Evolutionary conservation across 2,329 filamentous ascomycete species (phyloP).

Genomic region (Fonsecaea erecta): DNA sequence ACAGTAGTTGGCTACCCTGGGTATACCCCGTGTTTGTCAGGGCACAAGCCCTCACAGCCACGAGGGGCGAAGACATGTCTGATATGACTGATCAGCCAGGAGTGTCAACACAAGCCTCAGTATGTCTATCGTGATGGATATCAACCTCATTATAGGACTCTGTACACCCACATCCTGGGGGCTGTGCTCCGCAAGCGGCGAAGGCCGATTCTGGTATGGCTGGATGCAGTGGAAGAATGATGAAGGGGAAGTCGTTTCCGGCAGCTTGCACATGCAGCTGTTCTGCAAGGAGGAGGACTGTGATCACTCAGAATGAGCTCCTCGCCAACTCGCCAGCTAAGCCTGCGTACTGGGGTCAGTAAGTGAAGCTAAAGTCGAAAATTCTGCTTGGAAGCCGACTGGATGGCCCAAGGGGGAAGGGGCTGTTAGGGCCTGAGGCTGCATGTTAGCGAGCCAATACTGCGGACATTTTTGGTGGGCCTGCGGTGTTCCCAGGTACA

Average conservation of each 20-base stretch:
- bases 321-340: background rate
- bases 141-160: background rate
- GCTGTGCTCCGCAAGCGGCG: background rate
- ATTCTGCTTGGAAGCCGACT: constrained; percentile 7
- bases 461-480: background rate
- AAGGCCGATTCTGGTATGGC: background rate
- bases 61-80: constrained; percentile 1
- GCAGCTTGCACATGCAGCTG: constrained; percentile 7
- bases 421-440: constrained; percentile 2
- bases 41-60: background rate
- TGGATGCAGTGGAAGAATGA: background rate
- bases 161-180: background rate
- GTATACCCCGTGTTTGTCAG: background rate
- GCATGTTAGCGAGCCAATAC: constrained; percentile 17
- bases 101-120: background rate
- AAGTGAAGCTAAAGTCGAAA: constrained; percentile 11
- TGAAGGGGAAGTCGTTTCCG: constrained; percentile 1
- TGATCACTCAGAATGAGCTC: too few species aligned
- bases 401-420: background rate
- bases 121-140: background rate
- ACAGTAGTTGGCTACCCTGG: background rate
- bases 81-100: background rate
- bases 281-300: background rate
- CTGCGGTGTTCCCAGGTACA: background rate
- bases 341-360: background rate